A percentile compares a stretch with the other conserved stretches of the same genome.
phyloP scores from a whole-genome alignment of 2,329 filamentous ascomycete genomes.

The Aspergillus sp. region DNA sequence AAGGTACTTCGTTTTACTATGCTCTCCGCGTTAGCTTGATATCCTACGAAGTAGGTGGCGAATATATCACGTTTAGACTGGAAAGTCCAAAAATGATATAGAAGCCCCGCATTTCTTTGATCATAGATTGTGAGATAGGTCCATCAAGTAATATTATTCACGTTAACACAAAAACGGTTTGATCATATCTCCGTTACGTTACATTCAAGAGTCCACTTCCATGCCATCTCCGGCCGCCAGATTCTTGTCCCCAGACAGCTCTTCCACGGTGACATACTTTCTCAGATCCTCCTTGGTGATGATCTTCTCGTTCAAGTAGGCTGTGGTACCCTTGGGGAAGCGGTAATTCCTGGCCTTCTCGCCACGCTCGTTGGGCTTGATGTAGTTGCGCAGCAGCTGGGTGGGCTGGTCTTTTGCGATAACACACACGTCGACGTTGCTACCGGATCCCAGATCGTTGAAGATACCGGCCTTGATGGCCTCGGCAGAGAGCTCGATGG shows the following conservation, averaged over 20 bases:
- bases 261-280: constrained; percentile 89
- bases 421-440: constrained; percentile 93
- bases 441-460: constrained; percentile 95
- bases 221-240: constrained; percentile 57
- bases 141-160: too few species aligned
- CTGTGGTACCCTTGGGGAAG: constrained; percentile 89
- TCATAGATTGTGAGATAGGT: too few species aligned
- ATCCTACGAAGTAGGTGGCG: too few species aligned
- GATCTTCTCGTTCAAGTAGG: constrained; percentile 91
- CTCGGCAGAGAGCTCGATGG: constrained; percentile 75
- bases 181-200: neutral
- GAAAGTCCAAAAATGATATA: too few species aligned
- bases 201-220: constrained; percentile 53
- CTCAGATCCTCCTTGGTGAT: constrained; percentile 91
- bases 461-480: constrained; percentile 96
- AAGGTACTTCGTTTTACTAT: too few species aligned
- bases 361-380: constrained; percentile 85
- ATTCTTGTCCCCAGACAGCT: constrained; percentile 67
- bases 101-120: too few species aligned
- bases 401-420: constrained; percentile 96
- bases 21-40: too few species aligned
- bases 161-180: too few species aligned
- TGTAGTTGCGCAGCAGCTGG: constrained; percentile 78
- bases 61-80: too few species aligned
- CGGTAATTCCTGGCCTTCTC: constrained; percentile 91